Base-by-base conservation (phyloP, 257 asterid genomes). In the Solanum appendiculatum region DNA sequence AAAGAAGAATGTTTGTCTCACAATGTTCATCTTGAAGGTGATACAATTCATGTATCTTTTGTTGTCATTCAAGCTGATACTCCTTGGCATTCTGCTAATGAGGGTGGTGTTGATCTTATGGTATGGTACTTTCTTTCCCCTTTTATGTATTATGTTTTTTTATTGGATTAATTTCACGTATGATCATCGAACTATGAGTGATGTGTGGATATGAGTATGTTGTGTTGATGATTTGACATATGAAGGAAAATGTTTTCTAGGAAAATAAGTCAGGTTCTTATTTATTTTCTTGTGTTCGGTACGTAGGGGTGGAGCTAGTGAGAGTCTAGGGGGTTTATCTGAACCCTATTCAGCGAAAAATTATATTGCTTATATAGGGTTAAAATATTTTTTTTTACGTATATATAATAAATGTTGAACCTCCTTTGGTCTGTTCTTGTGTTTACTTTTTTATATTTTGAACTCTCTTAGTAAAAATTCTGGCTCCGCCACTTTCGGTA, bases 1-100 rank as follows among this genome's bases (percentile, higher is more conserved):
- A 94, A 96, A 92, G 98, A 95, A 82, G 99, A 96, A 86, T 96
- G 98, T 90, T 87, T 95, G 89, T 92, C 99, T 81, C 98, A 96
- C 84, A 96, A 95, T 91, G 98, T 94, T 86, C 97, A 94, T 68
- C 92, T 94, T 88, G 98, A 46, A 80, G 85, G 99, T 31, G 92
- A 95, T 58, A 95, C 98, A 0, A 97, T 96, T 83, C 99, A 94
- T 92, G 88, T 92, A 69, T 95, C 99, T 3, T 95, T 96, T 89
- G 99, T 96, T 89, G 98, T 96, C 86, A 94, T 94, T 42, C 94
- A 96, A 89, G 86, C 98, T 10, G 98, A 95, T 64, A 92, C 95
- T 11, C 83, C 98, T 42, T 96, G 99, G 98, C 94, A 93, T 91
- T 93, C 89, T 94, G 93, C 72, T 83, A 92, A 90, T n/a, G 95